Evolutionary conservation across 177 flowering plant genomes (phyloP).

Genomic region (Vitis hybrid): DNA sequence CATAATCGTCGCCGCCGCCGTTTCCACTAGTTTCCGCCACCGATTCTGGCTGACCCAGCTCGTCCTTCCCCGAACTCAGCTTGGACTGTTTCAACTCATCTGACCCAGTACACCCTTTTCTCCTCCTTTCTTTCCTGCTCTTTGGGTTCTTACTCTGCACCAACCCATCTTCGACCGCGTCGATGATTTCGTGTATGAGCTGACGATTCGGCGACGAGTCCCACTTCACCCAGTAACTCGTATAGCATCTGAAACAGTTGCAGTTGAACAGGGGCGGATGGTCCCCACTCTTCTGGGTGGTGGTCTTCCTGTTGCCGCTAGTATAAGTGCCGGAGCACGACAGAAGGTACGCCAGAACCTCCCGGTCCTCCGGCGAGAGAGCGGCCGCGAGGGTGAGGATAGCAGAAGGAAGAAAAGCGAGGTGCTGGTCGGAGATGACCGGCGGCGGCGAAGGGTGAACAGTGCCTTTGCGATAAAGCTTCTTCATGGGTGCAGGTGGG

Average conservation of each 20-base stretch:
- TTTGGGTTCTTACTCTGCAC: conserved; percentile 12
- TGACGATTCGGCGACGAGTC: conserved; percentile 82
- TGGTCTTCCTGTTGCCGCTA: conserved; percentile 5
- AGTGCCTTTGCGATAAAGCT: conserved; percentile 64
- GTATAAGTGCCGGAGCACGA: conserved; percentile 33
- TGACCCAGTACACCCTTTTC: conserved; percentile 9
- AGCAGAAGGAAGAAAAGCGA: conserved; percentile 66
- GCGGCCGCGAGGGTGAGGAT: conserved; percentile 62
- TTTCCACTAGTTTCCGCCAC: conserved; percentile 11
- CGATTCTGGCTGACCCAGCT: conserved; percentile 16
- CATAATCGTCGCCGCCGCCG: conserved; percentile 6
- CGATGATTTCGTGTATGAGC: conserved; percentile 75
- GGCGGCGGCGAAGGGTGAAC: conserved; percentile 76
- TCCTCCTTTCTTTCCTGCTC: conserved; percentile 21
- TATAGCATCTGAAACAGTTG: conserved; percentile 78
- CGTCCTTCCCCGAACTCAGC: conserved; percentile 12
- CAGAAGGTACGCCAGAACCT: conserved; percentile 75
- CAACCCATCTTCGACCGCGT: conserved; percentile 61
- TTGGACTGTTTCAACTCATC: conserved; percentile 24
- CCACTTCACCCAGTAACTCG: conserved; percentile 83
- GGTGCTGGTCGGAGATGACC: conserved; percentile 40
- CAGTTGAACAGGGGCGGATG: conserved; percentile 57
- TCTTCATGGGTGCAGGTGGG: conserved; percentile 39
- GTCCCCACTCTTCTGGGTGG: conserved; percentile 19
- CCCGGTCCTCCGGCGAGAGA: conserved; percentile 56